Percentiles rank a stretch among this genome's conserved stretches.
Conservation (phyloP, 257 asterid genomes). For the Ophiorrhiza pumila region DNA sequence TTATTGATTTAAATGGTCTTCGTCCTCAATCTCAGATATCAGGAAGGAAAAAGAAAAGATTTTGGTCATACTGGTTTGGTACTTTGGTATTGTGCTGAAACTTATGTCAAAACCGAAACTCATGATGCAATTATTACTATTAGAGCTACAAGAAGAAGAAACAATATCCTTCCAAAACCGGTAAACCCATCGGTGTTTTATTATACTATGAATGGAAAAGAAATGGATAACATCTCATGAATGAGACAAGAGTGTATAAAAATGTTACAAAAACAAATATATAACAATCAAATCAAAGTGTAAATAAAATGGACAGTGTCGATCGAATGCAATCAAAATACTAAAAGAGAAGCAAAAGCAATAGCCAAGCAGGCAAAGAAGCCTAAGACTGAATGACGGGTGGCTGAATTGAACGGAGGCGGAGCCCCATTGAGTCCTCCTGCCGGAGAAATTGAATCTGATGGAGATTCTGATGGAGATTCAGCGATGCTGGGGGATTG, state of each 20-base stretch:
- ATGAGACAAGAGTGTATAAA: no score
- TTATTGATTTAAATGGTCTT: background rate
- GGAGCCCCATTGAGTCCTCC: constrained; percentile 11
- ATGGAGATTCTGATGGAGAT: constrained; percentile 7
- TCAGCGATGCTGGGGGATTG: constrained; percentile 1
- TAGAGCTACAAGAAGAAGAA: no score
- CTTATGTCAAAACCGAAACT: no score
- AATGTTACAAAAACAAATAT: background rate
- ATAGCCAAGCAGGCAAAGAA: constrained; percentile 10
- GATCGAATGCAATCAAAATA: background rate
- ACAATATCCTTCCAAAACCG: no score
- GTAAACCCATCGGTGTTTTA: background rate
- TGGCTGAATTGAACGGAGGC: constrained; percentile 9
- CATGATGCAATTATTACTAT: no score
- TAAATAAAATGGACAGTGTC: background rate
- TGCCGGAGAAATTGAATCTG: background rate
- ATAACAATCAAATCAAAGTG: background rate
- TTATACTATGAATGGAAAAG: background rate
- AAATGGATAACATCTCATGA: no score
- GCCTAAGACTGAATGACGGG: constrained; percentile 5
- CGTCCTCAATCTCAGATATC: no score
- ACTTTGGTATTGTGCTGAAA: no score
- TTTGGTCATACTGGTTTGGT: background rate
- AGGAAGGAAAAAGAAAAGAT: background rate
- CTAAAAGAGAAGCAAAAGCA: constrained; percentile 3